Percentiles rank a stretch among this genome's conserved stretches.
These are phyloP conservation scores for Westerdykella aurantiaca DNA, from an alignment of 2,329 filamentous ascomycete species.

Conservation along the genomic window DNA sequence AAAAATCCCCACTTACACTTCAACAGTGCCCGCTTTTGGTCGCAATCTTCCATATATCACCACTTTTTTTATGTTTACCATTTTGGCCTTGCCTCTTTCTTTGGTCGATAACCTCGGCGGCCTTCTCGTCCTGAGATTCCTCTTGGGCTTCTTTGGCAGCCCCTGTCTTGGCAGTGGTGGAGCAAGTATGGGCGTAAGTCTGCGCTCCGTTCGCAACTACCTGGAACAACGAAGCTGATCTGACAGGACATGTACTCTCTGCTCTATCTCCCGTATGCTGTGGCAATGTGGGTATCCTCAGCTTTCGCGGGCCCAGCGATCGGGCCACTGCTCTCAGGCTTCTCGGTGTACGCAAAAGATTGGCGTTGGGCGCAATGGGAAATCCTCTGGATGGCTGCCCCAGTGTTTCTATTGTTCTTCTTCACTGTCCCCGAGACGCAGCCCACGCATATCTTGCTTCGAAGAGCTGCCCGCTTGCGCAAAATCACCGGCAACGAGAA, in stretches of 20 bases:
- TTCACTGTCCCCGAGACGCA: conserved; percentile 61
- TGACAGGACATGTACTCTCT: conserved; percentile 45
- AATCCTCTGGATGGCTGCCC: conserved; percentile 56
- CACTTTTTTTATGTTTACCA: conserved; percentile 46
- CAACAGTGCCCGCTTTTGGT: conserved; percentile 43
- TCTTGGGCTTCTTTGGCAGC: conserved; percentile 50
- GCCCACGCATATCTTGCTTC: conserved; percentile 54
- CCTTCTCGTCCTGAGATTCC: conserved; percentile 49
- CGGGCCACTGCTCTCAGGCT: conserved; percentile 57
- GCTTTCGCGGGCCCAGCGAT: conserved; percentile 50
- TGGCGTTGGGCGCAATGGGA: conserved; percentile 64
- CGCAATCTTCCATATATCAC: conserved; percentile 46
- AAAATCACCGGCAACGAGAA: conserved; percentile 52
- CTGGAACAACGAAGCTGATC: too few species aligned
- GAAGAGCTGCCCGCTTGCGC: conserved; percentile 56
- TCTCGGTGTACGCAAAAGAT: conserved; percentile 38
- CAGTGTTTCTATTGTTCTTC: conserved; percentile 57
- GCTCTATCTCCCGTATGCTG: conserved; percentile 52
- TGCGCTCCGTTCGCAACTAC: too few species aligned
- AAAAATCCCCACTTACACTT: neutral
- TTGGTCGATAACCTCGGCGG: conserved; percentile 49
- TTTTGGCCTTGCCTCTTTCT: conserved; percentile 45
- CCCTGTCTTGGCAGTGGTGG: conserved; percentile 58
- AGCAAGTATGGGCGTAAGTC: conserved; percentile 36
- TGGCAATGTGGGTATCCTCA: conserved; percentile 55